Base-by-base conservation (phyloP, 2,329 filamentous ascomycete genomes). In the Apiospora malaysiana region DNA sequence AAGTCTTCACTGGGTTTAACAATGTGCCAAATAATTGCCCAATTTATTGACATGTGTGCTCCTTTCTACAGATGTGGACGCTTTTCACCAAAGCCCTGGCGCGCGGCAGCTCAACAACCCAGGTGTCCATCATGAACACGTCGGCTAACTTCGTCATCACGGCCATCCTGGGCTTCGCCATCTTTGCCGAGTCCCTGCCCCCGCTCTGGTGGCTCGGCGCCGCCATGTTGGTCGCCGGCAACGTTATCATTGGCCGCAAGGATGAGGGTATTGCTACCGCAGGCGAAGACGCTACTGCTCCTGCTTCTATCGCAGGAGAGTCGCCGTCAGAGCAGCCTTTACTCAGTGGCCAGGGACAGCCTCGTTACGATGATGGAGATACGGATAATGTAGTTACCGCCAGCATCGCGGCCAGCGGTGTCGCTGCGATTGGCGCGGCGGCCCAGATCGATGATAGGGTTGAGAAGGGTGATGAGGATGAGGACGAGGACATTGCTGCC, bases 61-160 rank as follows among this genome's bases (percentile, higher is more conserved):
- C 42, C 42, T 45, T 45, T 16, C 27, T 16, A 4, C 65, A 89
- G 81, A 95, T 95, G 93, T 95, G 93, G 93, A 90, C 91, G 0
- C 87, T 95, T 66, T 95, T 95, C 83, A 95, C 93, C 8, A 88
- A 89, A 68, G 93, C 93, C 69, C 87, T 95, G n/a, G 90, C 92
- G 0, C 87, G 88, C 23, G 92, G 92, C 18, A 87, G 88, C 71
- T 94, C 92, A 1, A 94, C 93, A 10, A 93, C 93, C 0, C 92
- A 94, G 77, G 93, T 95, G 67, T 92, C 90, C 75, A 92, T 95
- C 79, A 90, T 95, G 80, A 95, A 95, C 81, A 95, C 93, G 2
- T 93, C 92, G 18, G 87, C 92, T 70, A 95, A 95, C 82, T 95
- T 95, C 80, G 87, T 95, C 82, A 82, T 94, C 72, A 95, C 93